Conservation (phyloP, 768 basidiomycete species). For the Lactarius pseudohatsudake region DNA sequence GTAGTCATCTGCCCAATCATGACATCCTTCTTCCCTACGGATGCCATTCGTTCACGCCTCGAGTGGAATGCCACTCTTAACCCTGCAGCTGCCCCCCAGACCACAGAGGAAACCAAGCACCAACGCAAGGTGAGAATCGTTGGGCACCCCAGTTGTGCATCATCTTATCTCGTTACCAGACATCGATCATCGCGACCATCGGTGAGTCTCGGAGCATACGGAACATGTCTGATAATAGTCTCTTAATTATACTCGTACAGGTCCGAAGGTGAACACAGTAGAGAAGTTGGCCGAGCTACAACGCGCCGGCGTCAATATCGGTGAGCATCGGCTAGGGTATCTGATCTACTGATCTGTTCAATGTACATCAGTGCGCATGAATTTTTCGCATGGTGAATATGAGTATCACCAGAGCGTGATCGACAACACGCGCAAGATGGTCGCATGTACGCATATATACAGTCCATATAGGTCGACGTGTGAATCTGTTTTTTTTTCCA, state of each 20-base stretch:
- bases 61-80: slow-evolving; percentile 89
- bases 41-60: slow-evolving; percentile 68
- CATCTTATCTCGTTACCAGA: slow-evolving; percentile 49
- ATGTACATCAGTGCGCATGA: slow-evolving; percentile 85
- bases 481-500: slow-evolving; percentile 32
- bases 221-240: slow-evolving; percentile 9
- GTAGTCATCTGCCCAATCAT: slow-evolving; percentile 7
- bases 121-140: slow-evolving; percentile 74
- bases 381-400: slow-evolving; percentile 99
- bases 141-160: slow-evolving; percentile 14
- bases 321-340: slow-evolving; percentile 48
- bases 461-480: not conserved
- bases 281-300: slow-evolving; percentile 85
- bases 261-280: slow-evolving; percentile 90
- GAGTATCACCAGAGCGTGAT: slow-evolving; percentile 99
- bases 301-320: slow-evolving; percentile 95
- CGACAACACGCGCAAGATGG: slow-evolving; percentile 91
- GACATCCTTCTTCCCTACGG: slow-evolving; percentile 28
- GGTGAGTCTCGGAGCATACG: slow-evolving; percentile 48
- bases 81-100: slow-evolving; percentile 66
- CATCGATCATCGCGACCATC: slow-evolving; percentile 97
- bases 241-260: slow-evolving; percentile 41
- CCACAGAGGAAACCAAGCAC: slow-evolving; percentile 79
- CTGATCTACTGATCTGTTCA: slow-evolving; percentile 11
- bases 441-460: slow-evolving; percentile 55